Conservation (phyloP, 257 asterid genomes). For the Solanum chiquidenum region DNA sequence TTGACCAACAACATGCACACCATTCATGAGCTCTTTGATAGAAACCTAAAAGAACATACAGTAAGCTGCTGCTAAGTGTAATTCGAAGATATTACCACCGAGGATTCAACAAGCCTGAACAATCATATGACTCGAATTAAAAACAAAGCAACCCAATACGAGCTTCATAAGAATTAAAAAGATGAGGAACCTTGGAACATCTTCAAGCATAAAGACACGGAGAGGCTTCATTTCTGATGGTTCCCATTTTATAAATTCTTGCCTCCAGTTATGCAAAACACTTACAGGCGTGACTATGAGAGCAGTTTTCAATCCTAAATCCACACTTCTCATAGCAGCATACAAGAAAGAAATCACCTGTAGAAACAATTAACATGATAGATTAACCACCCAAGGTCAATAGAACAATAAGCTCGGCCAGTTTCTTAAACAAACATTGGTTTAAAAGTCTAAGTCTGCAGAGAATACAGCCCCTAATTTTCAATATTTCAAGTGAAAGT, state of each 20-base stretch:
- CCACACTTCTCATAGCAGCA: slow-evolving; percentile 83
- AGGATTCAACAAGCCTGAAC: not conserved
- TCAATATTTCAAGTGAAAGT: not conserved
- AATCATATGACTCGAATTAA: not conserved
- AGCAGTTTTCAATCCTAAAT: slow-evolving; percentile 79
- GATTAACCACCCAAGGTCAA: not conserved
- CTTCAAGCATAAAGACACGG: slow-evolving; percentile 86
- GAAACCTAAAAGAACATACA: not conserved
- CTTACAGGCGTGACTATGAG: slow-evolving; percentile 93
- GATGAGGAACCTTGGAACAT: slow-evolving; percentile 65
- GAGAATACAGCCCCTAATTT: not conserved
- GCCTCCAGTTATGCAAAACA: slow-evolving; percentile 92
- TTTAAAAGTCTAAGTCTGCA: not conserved
- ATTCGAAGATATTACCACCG: not conserved
- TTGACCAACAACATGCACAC: not conserved
- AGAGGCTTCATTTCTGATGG: slow-evolving; percentile 91
- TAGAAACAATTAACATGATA: slow-evolving; percentile 2
- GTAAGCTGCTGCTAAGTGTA: not conserved
- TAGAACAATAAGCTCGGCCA: not conserved
- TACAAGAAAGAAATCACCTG: slow-evolving; percentile 91
- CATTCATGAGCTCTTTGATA: not conserved
- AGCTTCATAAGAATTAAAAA: not conserved
- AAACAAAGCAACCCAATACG: not conserved
- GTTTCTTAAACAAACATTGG: not conserved
- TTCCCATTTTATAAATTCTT: slow-evolving; percentile 82